phyloP scores from a whole-genome alignment of 805 yeast species.

The Metschnikowia dekortorum region DNA sequence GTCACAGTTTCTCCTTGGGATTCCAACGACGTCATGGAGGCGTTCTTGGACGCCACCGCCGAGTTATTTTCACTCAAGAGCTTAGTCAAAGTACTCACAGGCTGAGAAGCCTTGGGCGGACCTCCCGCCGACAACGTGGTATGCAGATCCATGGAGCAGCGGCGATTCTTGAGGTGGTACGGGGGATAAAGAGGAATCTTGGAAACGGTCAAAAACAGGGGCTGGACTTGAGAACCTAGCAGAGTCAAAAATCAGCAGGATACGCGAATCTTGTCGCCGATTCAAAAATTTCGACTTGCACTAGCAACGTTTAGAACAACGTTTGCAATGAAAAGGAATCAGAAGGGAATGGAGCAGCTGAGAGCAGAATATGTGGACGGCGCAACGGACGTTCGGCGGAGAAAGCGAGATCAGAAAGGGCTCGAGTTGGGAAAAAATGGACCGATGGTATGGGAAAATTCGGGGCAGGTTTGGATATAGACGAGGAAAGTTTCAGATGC shows the following conservation, averaged over 20 bases:
- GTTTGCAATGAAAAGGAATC: no score
- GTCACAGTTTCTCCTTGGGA: background rate
- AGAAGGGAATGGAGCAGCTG: background rate
- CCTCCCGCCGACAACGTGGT: slow-evolving; percentile 5
- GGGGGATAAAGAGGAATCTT: slow-evolving; percentile 18
- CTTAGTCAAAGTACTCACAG: slow-evolving; percentile 35
- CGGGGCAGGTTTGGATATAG: background rate
- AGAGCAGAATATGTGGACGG: background rate
- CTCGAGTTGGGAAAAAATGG: background rate
- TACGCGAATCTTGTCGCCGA: no score
- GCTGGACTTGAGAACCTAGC: background rate
- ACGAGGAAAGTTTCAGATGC: background rate
- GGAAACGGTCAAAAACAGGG: background rate
- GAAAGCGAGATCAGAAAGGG: background rate
- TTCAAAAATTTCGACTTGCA: background rate
- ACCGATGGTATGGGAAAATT: background rate
- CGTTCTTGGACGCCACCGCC: slow-evolving; percentile 4
- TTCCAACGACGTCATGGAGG: slow-evolving; percentile 7
- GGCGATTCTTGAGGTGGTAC: slow-evolving; percentile 13
- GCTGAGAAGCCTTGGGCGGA: slow-evolving; percentile 16
- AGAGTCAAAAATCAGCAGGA: background rate
- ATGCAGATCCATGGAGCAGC: slow-evolving; percentile 9
- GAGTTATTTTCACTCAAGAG: slow-evolving; percentile 31
- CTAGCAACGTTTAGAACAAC: no score
- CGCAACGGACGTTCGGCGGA: background rate